Conservation (phyloP, 331 rosid genomes). For the Spiraea crenata region DNA sequence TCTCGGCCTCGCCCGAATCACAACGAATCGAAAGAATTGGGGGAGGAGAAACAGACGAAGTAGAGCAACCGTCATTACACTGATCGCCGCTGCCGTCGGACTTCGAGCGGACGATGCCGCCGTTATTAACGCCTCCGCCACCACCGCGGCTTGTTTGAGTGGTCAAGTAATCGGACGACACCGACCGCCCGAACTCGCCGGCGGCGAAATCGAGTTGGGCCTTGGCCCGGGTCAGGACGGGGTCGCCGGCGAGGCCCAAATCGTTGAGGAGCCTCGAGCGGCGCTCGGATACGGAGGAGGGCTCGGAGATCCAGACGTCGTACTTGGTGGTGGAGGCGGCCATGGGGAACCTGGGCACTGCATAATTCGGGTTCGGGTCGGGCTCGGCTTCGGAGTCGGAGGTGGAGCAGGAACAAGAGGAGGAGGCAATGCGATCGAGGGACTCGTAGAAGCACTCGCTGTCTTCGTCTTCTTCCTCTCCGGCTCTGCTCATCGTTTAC, state of each 20-base stretch:
- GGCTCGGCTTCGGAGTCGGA: conserved; percentile 39
- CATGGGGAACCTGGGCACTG: conserved; percentile 56
- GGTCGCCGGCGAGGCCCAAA: conserved; percentile 72
- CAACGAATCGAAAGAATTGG: conserved; percentile 50
- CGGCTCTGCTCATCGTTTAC: conserved; percentile 69
- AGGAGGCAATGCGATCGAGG: conserved; percentile 77
- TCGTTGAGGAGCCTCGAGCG: conserved; percentile 68
- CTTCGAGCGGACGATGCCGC: conserved; percentile 50
- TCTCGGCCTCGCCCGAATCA: not conserved
- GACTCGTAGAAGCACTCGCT: conserved; percentile 81
- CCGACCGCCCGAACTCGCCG: conserved; percentile 51
- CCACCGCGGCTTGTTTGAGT: conserved; percentile 25
- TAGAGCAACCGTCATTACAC: conserved; percentile 25
- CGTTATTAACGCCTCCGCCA: conserved; percentile 5
- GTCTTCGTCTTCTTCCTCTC: conserved; percentile 53
- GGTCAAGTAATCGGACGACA: conserved; percentile 44
- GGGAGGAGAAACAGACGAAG: conserved; percentile 35
- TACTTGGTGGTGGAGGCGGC: conserved; percentile 53
- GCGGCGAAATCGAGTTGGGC: conserved; percentile 24
- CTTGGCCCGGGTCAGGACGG: conserved; percentile 51
- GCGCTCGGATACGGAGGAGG: conserved; percentile 88
- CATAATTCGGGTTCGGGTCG: conserved; percentile 25
- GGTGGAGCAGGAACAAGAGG: conserved; percentile 82
- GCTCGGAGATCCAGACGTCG: conserved; percentile 94
- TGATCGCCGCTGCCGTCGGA: conserved; percentile 50